Evolutionary conservation across 1,284 basidiomycete species (phyloP), one percentile per base, ranked within the genome.

Genomic region (Fomitopsis betulina): DNA sequence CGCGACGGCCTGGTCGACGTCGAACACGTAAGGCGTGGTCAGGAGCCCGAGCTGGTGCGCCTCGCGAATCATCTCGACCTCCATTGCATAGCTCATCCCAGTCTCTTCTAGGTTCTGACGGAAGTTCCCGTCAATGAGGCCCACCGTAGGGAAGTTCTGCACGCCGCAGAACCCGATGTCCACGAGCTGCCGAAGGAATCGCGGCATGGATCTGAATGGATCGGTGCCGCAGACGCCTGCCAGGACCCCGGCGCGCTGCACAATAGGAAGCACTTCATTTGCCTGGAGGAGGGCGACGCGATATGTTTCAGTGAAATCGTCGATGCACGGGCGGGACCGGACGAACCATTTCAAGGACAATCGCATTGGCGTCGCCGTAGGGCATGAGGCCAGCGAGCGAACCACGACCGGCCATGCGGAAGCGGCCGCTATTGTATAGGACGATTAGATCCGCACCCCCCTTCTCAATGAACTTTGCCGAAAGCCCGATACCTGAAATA

Each of bases 91-190:
- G 10, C 62, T 63, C 65, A 67, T 67, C 21, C 65, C 65, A 35
- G 65, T 67, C 60, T 65, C 65, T 51, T 65, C 65, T 45, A 67
- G 62, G 58, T 65, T 63, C 58, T 63, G 63, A 19, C 65, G 63
- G 58, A 67, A 67, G 12, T 53, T 60, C 42, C 63, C 63, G 50
- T 65, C 65, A 53, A 67, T 63, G 45, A 65, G 65, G 27, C 65
- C 65, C 51, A 67, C 65, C 40, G 65, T 67, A 9, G 65, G 65
- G 61, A 67, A 67, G 55, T 67, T 67, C 61, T 67, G 65, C 59
- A 67, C 65, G 51, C 65, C 65, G 55, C 65, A 63, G 61, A 67
- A 65, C 33, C 65, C 65, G 61, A 63, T 51, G 32, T 60, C 60
- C 21, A 59, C 49, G 12, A 67, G 62, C 59, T 65, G 58, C 25